Base-by-base conservation (phyloP, 768 basidiomycete genomes). In the Exsudoporus frostii region DNA sequence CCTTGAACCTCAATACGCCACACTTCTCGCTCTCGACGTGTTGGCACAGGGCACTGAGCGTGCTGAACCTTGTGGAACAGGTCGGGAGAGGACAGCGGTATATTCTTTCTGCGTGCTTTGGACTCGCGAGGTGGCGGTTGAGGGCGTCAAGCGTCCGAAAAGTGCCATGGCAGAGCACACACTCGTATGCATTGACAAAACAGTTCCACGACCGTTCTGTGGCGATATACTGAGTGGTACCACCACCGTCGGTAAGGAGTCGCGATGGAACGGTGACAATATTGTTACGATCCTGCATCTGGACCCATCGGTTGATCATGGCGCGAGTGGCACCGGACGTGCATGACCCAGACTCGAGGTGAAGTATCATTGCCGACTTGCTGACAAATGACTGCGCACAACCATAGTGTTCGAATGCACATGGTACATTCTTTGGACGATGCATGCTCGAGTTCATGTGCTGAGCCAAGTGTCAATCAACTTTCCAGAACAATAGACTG, bases 11-110 rank as follows among this genome's bases (percentile, higher is more conserved):
- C 33, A 65, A 51, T 20, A 86, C 77, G 0, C 80, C 81, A 64
- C 86, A 88, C 25, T 56, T 67, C 57, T 78, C 80, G 61, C 81
- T 83, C 72, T 88, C 85, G 30, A 88, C 75, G 64, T 88, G 85
- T 68, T 83, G 80, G 40, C 78, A 78, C 48, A 88, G 65, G 5
- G 62, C 83, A 50, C 85, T 86, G 30, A 88, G 73, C 14, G 81
- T 76, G 7, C 47, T 55, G 61, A 84, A 86, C 30, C 66, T 63
- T 22, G 45, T 29, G 2, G 49, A 59, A 59, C 86, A 88, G 11
- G 65, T 67, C 7, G 50, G 54, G 40, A 75, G 64, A 4, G 82
- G 83, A 68, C 86, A 88, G 3, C 75, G 58, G 59, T 83, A 87
- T 2, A 77, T 71, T 63, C 72, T 75, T 1, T 76, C 73, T 56